These are phyloP conservation scores for Penicillium maclennaniae DNA, from an alignment of 495 filamentous ascomycete species.

Conservation along the genomic window DNA sequence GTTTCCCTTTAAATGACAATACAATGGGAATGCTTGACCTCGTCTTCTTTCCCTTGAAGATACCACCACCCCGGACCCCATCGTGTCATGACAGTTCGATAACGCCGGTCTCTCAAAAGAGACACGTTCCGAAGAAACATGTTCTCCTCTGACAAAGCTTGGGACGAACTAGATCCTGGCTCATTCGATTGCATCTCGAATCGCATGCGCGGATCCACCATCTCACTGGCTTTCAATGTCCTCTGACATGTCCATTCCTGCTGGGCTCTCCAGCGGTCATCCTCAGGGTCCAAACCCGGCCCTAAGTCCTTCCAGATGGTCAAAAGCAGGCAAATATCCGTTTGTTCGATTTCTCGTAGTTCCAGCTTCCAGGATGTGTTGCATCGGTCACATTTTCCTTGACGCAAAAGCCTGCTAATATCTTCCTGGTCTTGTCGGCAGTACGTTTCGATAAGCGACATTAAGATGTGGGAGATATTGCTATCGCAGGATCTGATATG, in stretches of 20 bases:
- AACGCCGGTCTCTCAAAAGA: not conserved
- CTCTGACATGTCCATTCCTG: not conserved
- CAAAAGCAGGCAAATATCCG: conserved; percentile 5
- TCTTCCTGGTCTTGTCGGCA: not conserved
- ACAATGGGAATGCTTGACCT: not conserved
- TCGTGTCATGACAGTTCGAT: not conserved
- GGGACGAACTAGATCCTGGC: not conserved
- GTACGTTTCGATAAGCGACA: not conserved
- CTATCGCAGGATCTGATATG: not conserved
- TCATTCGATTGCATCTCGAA: not conserved
- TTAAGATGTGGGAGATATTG: not conserved
- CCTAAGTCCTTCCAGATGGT: conserved; percentile 11
- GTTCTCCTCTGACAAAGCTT: not conserved
- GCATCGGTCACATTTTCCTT: conserved; percentile 10
- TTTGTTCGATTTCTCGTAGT: conserved; percentile 3
- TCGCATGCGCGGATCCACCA: not conserved
- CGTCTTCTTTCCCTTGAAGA: not conserved
- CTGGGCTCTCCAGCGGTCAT: not conserved
- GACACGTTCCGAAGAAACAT: not conserved
- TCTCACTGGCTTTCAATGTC: not conserved
- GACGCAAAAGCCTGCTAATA: not conserved
- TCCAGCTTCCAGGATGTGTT: conserved; percentile 14
- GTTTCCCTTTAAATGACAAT: not conserved
- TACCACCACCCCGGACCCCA: not conserved
- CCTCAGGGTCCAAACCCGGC: not conserved